Percentiles rank a stretch among this genome's conserved stretches.
phyloP scores from a whole-genome alignment of 345 rosid species.

The Tarenaya hassleriana region DNA sequence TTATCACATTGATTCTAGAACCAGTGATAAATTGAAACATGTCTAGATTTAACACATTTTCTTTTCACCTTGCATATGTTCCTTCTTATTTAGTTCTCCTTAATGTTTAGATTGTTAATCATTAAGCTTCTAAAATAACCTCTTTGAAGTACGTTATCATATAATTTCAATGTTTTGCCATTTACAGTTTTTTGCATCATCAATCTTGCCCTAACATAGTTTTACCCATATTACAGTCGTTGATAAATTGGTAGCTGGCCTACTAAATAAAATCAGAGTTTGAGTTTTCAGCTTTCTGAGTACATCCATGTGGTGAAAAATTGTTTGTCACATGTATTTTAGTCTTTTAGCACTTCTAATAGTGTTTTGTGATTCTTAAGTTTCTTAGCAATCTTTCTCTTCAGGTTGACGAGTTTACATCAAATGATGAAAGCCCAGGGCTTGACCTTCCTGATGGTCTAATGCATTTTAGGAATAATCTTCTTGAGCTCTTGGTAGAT shows the following conservation, averaged over 20 bases:
- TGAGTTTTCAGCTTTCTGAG: not conserved
- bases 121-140: constrained; percentile 8
- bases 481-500: constrained; percentile 83
- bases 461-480: constrained; percentile 73
- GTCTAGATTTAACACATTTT: constrained; percentile 2
- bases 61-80: constrained; percentile 6
- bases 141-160: not conserved
- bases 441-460: constrained; percentile 84
- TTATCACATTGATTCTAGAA: constrained; percentile 9
- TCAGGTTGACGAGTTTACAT: constrained; percentile 83
- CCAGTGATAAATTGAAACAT: constrained; percentile 3
- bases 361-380: constrained; percentile 18
- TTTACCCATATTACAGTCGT: constrained; percentile 2
- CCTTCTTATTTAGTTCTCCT: constrained; percentile 3
- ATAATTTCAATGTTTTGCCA: too few species aligned
- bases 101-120: constrained; percentile 10
- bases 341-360: constrained; percentile 9
- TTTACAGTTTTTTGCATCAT: constrained; percentile 10
- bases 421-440: constrained; percentile 45
- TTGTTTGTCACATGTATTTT: constrained; percentile 7
- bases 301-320: constrained; percentile 1
- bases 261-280: not conserved
- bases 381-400: constrained; percentile 18
- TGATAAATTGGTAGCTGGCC: not conserved
- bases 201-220: not conserved